Evolutionary conservation across 148 eudicot genomes (phyloP).

Genomic region (Rhododendron ferrugineum): DNA sequence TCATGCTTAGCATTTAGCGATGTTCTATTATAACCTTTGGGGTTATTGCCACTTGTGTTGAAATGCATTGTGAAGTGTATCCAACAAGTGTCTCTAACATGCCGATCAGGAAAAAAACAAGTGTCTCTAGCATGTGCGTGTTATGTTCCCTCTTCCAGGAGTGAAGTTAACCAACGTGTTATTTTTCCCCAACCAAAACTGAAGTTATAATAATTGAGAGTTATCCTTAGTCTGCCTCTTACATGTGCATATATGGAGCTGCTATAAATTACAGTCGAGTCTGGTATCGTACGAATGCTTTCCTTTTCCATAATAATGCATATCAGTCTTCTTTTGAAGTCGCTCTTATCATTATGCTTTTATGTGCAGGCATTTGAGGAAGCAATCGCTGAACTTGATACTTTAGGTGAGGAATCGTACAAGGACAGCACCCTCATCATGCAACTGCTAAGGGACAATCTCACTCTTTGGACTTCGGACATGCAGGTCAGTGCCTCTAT

Average conservation of each 20-base stretch:
- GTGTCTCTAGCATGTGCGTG: not conserved
- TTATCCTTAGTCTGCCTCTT: not conserved
- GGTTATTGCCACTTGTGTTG: not conserved
- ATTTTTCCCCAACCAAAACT: not conserved
- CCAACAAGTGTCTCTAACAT: not conserved
- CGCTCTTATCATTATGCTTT: not conserved
- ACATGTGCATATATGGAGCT: not conserved
- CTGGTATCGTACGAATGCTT: not conserved
- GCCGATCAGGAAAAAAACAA: not conserved
- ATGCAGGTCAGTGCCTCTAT: constrained; percentile 30
- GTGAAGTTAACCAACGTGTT: not conserved
- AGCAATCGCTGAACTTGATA: constrained; percentile 62
- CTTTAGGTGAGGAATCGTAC: constrained; percentile 55
- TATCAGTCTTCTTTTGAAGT: not conserved
- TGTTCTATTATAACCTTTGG: not conserved
- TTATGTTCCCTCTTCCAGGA: not conserved
- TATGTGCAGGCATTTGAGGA: constrained; percentile 54
- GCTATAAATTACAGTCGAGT: not conserved
- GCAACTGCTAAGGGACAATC: constrained; percentile 66
- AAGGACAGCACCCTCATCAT: constrained; percentile 64
- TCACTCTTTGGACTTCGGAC: constrained; percentile 63
- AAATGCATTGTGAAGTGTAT: not conserved
- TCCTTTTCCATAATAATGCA: not conserved
- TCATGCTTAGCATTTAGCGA: not conserved
- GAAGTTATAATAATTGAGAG: not conserved